These are phyloP conservation scores for Erythrobasidium yunnanense DNA, from an alignment of 768 basidiomycete species.

Conservation along the genomic window DNA sequence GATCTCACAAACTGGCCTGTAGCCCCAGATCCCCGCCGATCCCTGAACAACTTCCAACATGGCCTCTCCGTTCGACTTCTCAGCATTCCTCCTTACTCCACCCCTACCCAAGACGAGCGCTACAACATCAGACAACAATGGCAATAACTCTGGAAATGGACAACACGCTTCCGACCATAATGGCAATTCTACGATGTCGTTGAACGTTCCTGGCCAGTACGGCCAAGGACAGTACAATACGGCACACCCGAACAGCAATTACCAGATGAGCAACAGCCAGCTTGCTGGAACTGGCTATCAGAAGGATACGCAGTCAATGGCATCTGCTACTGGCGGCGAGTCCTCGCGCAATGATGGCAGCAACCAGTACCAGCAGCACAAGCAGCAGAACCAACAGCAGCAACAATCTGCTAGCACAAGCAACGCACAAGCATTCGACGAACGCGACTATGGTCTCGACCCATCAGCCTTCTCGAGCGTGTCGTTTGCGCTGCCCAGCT, in stretches of 20 bases:
- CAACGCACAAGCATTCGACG: background rate
- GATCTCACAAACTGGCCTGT: no score
- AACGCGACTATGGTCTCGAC: constrained; percentile 20
- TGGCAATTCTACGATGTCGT: no score
- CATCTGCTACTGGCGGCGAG: no score
- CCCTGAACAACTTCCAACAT: no score
- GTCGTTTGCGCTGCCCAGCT: constrained; percentile 18
- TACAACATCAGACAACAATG: background rate
- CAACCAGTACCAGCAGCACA: constrained; percentile 12
- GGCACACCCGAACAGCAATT: background rate
- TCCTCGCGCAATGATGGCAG: background rate
- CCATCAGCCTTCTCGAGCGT: constrained; percentile 19
- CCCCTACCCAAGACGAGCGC: constrained; percentile 9
- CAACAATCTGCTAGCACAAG: background rate
- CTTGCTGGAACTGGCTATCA: no score
- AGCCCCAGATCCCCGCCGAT: no score
- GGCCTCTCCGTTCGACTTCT: constrained; percentile 26
- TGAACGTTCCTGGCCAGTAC: no score
- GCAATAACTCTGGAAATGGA: background rate
- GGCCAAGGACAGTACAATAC: no score
- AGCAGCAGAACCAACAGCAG: constrained; percentile 2
- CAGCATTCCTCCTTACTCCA: constrained; percentile 23
- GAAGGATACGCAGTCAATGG: no score
- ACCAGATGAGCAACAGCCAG: no score
- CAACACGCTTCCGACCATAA: background rate